Conservation (phyloP, 192 early-diverging fungal species). For the Gonapodya prolifera region DNA sequence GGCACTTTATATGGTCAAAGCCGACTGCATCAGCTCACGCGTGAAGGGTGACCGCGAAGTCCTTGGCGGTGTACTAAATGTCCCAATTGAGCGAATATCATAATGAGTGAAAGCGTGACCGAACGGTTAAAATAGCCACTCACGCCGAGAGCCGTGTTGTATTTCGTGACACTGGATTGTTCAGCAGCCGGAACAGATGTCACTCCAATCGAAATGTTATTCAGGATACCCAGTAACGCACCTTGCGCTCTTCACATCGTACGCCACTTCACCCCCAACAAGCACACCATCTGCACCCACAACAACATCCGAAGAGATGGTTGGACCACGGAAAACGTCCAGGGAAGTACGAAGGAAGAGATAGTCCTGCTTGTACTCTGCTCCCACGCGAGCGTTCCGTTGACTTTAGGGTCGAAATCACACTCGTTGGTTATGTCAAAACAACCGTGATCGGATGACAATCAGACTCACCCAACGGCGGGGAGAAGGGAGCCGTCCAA, state of each 20-base stretch:
- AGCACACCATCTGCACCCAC: conserved; percentile 79
- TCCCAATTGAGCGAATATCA: too few relatives aligned
- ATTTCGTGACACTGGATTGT: conserved; percentile 78
- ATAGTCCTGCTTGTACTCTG: conserved; percentile 93
- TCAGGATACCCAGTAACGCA: too few relatives aligned
- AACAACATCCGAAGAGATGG: conserved; percentile 74
- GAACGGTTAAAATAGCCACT: too few relatives aligned
- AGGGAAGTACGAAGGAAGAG: conserved; percentile 76
- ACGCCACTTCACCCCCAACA: conserved; percentile 84
- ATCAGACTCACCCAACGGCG: conserved; percentile 41
- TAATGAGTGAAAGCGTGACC: too few relatives aligned
- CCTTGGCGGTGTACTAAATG: conserved; percentile 71
- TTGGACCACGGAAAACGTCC: conserved; percentile 93
- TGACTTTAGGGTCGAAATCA: neutral
- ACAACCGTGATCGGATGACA: neutral
- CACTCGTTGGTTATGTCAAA: neutral
- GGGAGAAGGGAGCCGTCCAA: conserved; percentile 72
- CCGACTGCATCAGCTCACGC: conserved; percentile 35
- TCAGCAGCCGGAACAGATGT: too few relatives aligned
- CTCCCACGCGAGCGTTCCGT: conserved; percentile 57
- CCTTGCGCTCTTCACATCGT: conserved; percentile 86
- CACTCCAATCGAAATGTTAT: too few relatives aligned
- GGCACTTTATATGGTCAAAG: neutral
- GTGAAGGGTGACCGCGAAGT: conserved; percentile 81
- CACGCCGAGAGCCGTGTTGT: conserved; percentile 76